These are phyloP conservation scores for Candida neerlandica DNA, from an alignment of 1,139 yeast genomes.

Conservation along the genomic window DNA sequence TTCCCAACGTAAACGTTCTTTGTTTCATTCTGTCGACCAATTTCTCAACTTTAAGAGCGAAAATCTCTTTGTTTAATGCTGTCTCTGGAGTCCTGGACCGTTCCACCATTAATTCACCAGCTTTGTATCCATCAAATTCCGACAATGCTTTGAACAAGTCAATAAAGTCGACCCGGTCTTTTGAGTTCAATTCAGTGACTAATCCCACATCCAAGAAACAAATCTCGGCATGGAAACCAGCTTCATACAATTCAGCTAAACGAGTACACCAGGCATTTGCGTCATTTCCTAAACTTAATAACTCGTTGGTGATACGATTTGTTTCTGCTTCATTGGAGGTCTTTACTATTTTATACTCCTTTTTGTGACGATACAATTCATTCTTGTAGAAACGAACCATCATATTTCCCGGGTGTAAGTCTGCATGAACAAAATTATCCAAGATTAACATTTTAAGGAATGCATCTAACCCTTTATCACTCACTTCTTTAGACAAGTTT, in stretches of 20 bases:
- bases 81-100: constrained; percentile 94
- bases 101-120: constrained; percentile 95
- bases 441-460: constrained; percentile 89
- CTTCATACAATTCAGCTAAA: constrained; percentile 51
- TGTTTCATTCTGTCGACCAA: constrained; percentile 80
- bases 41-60: constrained; percentile 84
- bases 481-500: constrained; percentile 69
- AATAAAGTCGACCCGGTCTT: constrained; percentile 80
- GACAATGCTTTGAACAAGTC: constrained; percentile 88
- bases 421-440: constrained; percentile 94
- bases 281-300: constrained; percentile 41
- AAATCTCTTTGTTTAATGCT: constrained; percentile 78
- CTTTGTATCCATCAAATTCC: constrained; percentile 89
- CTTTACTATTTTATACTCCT: constrained; percentile 50
- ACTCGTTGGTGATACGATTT: constrained; percentile 47
- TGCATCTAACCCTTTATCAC: constrained; percentile 88
- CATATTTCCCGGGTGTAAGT: constrained; percentile 94
- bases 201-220: constrained; percentile 93
- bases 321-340: constrained; percentile 50
- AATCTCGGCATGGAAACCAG: constrained; percentile 81
- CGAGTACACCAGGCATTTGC: constrained; percentile 53
- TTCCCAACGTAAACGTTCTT: constrained; percentile 90
- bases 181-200: constrained; percentile 81
- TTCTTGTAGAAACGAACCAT: constrained; percentile 73
- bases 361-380: constrained; percentile 45